A percentile compares a stretch with the other conserved stretches of the same genome.
phyloP scores from a whole-genome alignment of 768 basidiomycete genomes.

The Porpolomopsis calyptriformis region DNA sequence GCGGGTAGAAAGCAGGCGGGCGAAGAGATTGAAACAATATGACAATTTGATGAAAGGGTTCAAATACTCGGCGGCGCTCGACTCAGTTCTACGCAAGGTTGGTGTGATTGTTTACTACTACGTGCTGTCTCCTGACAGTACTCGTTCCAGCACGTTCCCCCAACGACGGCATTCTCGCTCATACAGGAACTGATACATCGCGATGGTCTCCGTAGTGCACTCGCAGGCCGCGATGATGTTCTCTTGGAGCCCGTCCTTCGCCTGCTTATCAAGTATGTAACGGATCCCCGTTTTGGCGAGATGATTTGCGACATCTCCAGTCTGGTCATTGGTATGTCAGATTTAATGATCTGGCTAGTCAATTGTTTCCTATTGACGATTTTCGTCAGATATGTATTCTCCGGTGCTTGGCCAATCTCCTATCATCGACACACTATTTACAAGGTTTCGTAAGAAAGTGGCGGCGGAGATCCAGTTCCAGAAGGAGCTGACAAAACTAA shows the following conservation, averaged over 20 bases:
- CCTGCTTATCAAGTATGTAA: conserved; percentile 72
- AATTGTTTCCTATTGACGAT: conserved; percentile 9
- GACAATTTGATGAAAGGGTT: conserved; percentile 85
- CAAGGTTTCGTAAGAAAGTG: conserved; percentile 76
- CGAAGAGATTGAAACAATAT: conserved; percentile 70
- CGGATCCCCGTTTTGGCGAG: conserved; percentile 88
- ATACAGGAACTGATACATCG: conserved; percentile 89
- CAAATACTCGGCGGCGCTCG: conserved; percentile 89
- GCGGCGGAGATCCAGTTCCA: conserved; percentile 80
- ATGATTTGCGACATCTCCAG: conserved; percentile 72
- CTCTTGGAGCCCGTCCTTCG: conserved; percentile 85
- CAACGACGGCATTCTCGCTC: conserved; percentile 78
- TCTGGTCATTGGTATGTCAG: conserved; percentile 68
- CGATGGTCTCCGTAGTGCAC: conserved; percentile 77
- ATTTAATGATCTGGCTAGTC: conserved; percentile 1
- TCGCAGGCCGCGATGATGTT: conserved; percentile 88
- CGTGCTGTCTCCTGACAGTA: conserved; percentile 4
- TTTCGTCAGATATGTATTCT: conserved; percentile 71
- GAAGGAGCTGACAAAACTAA: conserved; percentile 68
- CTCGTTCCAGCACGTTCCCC: conserved; percentile 59
- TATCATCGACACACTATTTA: conserved; percentile 77
- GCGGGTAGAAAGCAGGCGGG: conserved; percentile 61
- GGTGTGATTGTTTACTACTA: conserved; percentile 8
- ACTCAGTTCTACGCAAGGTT: conserved; percentile 82
- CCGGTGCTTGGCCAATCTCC: conserved; percentile 92